phyloP scores from a whole-genome alignment of 164 flowering plant species.

The Liriodendron chinense region DNA sequence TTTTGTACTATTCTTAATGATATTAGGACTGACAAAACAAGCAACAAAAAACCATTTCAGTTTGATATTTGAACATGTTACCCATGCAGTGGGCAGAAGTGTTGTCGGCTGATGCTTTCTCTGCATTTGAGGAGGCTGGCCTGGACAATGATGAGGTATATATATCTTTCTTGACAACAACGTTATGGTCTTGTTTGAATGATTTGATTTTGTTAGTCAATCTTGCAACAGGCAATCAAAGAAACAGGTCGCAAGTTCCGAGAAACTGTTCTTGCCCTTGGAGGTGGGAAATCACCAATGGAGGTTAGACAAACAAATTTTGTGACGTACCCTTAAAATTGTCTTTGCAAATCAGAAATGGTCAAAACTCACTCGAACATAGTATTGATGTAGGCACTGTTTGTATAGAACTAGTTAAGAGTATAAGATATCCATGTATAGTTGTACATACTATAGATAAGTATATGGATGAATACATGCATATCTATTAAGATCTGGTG shows the following conservation, averaged over 20 bases:
- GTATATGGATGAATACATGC: not conserved
- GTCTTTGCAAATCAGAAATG: not conserved
- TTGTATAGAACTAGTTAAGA: not conserved
- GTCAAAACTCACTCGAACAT: not conserved
- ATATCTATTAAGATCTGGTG: no score
- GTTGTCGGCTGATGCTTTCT: constrained; percentile 94
- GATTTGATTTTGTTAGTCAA: not conserved
- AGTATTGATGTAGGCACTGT: not conserved
- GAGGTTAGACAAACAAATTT: constrained; percentile 44
- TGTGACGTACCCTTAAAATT: not conserved
- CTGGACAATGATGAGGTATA: constrained; percentile 70
- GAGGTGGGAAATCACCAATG: constrained; percentile 90
- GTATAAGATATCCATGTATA: not conserved
- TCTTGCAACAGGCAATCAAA: constrained; percentile 62
- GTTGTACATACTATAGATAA: no score
- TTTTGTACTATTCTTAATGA: not conserved
- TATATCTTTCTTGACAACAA: not conserved
- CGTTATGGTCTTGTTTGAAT: not conserved
- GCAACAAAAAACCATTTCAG: no score
- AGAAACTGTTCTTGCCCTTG: constrained; percentile 92
- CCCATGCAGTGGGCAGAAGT: constrained; percentile 97
- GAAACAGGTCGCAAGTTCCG: constrained; percentile 84
- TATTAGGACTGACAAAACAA: no score
- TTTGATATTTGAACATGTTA: not conserved
- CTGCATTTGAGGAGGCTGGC: constrained; percentile 98